A percentile compares a stretch with the other conserved stretches of the same genome.
phyloP scores from a whole-genome alignment of 1,284 basidiomycete genomes.

The Rhodotorula sp. region DNA sequence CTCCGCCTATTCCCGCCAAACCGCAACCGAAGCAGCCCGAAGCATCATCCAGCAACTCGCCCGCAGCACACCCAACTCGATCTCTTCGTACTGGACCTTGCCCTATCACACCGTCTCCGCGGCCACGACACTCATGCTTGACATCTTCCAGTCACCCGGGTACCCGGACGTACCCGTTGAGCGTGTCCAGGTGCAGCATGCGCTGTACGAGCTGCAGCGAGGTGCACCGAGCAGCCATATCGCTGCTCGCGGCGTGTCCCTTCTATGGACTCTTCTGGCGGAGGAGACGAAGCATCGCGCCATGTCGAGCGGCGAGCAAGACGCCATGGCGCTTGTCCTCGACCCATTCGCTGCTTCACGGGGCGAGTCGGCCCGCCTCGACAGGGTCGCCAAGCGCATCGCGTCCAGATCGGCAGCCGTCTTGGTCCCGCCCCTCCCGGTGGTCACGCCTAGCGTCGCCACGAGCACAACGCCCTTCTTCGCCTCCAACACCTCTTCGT shows the following conservation, averaged over 20 bases:
- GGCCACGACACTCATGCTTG: conserved; percentile 36
- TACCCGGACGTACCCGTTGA: conserved; percentile 30
- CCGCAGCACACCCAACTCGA: conserved; percentile 5
- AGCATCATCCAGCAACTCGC: conserved; percentile 31
- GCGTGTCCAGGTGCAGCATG: conserved; percentile 28
- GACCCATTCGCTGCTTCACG: background rate
- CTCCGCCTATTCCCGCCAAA: conserved; percentile 27
- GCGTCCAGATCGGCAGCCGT: background rate
- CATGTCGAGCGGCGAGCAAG: background rate
- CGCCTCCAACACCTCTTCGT: background rate
- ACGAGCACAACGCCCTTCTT: conserved; percentile 1
- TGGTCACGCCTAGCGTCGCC: background rate
- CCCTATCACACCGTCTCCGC: conserved; percentile 38
- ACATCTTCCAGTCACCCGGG: conserved; percentile 30
- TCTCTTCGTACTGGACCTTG: conserved; percentile 28
- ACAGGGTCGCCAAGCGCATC: conserved; percentile 25
- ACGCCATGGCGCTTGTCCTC: background rate
- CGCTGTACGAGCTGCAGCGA: conserved; percentile 20
- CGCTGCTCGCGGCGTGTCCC: conserved; percentile 30
- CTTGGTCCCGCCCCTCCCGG: background rate
- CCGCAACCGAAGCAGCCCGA: conserved; percentile 32
- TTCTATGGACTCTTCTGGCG: conserved; percentile 30
- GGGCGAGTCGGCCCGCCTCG: conserved; percentile 7
- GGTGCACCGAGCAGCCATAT: conserved; percentile 19
- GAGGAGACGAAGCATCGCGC: conserved; percentile 36